Conservation (phyloP, 2,329 filamentous ascomycete species). For the Calonectria pseudoturangicola region DNA sequence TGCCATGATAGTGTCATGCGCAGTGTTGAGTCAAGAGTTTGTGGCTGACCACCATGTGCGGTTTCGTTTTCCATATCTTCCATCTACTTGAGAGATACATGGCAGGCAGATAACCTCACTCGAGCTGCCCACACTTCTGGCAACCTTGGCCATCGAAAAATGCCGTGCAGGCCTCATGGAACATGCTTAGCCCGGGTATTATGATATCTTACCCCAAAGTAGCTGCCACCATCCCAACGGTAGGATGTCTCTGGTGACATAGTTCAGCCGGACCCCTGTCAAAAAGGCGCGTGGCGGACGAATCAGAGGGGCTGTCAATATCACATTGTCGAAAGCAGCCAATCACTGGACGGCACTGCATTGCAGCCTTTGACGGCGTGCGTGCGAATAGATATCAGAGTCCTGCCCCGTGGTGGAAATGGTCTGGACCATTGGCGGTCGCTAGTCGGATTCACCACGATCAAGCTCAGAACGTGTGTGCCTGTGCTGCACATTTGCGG, state of each 20-base stretch:
- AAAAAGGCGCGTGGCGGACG: conserved; percentile 31
- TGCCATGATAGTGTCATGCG: conserved; percentile 31
- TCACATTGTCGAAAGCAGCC: conserved; percentile 51
- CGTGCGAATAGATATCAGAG: conserved; percentile 49
- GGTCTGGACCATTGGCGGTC: conserved; percentile 50
- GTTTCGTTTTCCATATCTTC: background rate
- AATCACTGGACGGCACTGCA: conserved; percentile 36
- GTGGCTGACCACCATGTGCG: conserved; percentile 8
- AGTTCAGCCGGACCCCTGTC: conserved; percentile 44
- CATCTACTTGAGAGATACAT: conserved; percentile 10
- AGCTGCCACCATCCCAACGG: conserved; percentile 29
- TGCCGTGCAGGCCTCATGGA: conserved; percentile 3
- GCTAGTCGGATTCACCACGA: background rate
- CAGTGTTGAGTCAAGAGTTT: background rate
- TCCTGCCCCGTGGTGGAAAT: conserved; percentile 48
- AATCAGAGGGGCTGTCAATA: conserved; percentile 51
- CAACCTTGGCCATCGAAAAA: background rate
- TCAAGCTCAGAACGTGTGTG: conserved; percentile 14
- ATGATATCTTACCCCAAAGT: conserved; percentile 31
- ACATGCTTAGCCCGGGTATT: conserved; percentile 41
- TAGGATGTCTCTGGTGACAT: conserved; percentile 40
- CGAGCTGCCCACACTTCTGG: background rate
- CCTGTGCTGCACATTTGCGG: conserved; percentile 5
- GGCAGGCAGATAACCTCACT: background rate
- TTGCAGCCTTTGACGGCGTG: conserved; percentile 3